Evolutionary conservation across 495 filamentous ascomycete genomes (phyloP), one percentile per base, ranked within the genome.

Genomic region (Daldinia decipiens): DNA sequence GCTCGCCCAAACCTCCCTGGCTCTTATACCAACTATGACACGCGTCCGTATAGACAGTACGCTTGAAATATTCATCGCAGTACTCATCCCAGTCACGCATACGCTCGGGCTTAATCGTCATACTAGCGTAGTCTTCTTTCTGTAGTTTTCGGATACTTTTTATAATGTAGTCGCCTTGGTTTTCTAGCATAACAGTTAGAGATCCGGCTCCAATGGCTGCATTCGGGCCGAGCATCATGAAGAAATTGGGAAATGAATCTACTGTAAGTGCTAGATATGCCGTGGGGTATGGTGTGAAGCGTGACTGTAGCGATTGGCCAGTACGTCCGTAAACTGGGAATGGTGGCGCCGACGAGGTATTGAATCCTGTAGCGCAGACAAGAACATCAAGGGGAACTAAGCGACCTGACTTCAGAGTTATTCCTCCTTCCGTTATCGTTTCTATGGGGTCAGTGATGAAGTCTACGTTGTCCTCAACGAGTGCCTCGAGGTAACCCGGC

Each of bases 21-120:
- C 68, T 65, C 53, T 90, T 89, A 73, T 91, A 91, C 91, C 91
- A 93, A n/a, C 86, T 89, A 17, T 85, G 85, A 76, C 91, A 93
- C 32, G 86, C 82, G 11, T 88, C 87, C 12, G 85, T 82, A 80
- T 88, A 88, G 3, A 91, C 90, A 2, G 89, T 91, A 17, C 82
- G 77, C 55, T 84, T 81, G 70, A 91, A 91, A 74, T 89, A 92
- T n/a, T 81, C 78, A 57, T 87, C 85, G 50, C 85, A 86, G 71
- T 86, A 89, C 15, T 82, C 83, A 34, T 83, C 76, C 71, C 90
- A 92, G 57, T 92, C 89, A 53, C 84, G 80, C 0, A 90, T 81
- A 0, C 89, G 85, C 47, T 84, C 77, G 0, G 89, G 89, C 7
- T 80, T 80, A 31, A 82, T 26, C 15, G 40, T 76, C 38, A 91